Evolutionary conservation across 2,329 filamentous ascomycete species (phyloP).

Genomic region (Blumeria hordei): DNA sequence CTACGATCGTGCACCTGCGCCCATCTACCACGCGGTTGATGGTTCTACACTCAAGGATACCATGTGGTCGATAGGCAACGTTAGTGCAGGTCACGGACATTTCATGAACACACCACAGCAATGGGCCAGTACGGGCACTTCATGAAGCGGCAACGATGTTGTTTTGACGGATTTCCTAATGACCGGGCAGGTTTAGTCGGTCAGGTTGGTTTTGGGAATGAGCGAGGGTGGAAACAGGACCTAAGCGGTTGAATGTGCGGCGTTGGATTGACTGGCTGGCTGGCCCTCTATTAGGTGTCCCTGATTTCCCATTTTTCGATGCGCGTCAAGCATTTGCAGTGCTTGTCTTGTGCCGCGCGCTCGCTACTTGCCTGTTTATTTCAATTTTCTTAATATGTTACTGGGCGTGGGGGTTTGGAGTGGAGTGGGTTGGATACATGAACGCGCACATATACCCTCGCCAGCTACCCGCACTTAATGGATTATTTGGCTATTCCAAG

Average conservation of each 20-base stretch:
- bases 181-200: neutral
- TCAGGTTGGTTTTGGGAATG: no score
- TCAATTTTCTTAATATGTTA: no score
- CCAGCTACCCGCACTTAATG: no score
- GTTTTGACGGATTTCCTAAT: neutral
- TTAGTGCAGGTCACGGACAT: conserved; percentile 12
- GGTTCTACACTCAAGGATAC: conserved; percentile 6
- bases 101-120: conserved; percentile 8
- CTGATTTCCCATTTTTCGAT: no score
- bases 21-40: conserved; percentile 6
- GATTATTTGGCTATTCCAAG: no score
- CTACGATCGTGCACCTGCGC: conserved; percentile 6
- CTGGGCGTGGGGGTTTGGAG: no score
- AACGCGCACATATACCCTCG: no score
- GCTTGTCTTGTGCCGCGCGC: no score
- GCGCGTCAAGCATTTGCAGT: no score
- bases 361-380: no score
- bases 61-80: conserved; percentile 11
- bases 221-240: neutral
- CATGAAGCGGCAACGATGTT: neutral
- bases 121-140: conserved; percentile 12
- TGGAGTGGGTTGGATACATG: no score
- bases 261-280: neutral
- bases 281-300: no score
- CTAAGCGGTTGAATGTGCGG: neutral